Percentiles rank a stretch among this genome's conserved stretches.
Conservation (phyloP, 257 asterid genomes). For the Orobanche coerulescens region DNA sequence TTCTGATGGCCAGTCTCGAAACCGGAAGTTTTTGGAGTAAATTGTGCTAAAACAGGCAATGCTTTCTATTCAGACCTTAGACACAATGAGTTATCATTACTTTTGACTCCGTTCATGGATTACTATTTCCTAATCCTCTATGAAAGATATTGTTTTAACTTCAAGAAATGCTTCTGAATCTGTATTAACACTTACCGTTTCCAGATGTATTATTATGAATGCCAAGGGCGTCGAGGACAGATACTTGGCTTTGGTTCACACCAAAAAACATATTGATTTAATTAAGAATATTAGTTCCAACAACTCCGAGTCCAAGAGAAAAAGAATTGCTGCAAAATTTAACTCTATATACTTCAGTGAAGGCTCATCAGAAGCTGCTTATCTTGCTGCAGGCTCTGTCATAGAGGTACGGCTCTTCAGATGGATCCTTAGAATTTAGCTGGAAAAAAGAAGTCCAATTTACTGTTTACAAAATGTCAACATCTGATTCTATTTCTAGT, state of each 20-base stretch:
- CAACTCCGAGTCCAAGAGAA: constrained; percentile 34
- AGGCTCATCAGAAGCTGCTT: constrained; percentile 90
- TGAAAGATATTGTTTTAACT: not conserved
- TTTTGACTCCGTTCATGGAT: too few species aligned
- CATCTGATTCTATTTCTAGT: too few species aligned
- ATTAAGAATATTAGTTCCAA: constrained; percentile 59
- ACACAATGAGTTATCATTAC: too few species aligned
- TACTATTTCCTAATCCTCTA: too few species aligned
- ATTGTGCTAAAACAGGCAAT: not conserved
- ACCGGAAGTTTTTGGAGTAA: not conserved
- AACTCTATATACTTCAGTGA: constrained; percentile 82
- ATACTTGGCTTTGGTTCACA: constrained; percentile 67
- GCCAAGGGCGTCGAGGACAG: constrained; percentile 66
- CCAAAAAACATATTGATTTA: constrained; percentile 50
- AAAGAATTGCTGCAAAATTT: constrained; percentile 37
- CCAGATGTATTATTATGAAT: constrained; percentile 61
- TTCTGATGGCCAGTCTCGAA: constrained; percentile 6
- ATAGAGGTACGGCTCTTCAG: constrained; percentile 49
- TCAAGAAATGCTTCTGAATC: not conserved
- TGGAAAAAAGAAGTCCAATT: too few species aligned
- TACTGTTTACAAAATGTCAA: too few species aligned
- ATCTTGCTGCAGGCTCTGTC: constrained; percentile 89
- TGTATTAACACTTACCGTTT: constrained; percentile 14
- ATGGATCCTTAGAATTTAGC: too few species aligned
- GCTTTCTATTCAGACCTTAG: not conserved